Evolutionary conservation across 2,329 filamentous ascomycete genomes (phyloP).

Genomic region (Xylariales sp.): DNA sequence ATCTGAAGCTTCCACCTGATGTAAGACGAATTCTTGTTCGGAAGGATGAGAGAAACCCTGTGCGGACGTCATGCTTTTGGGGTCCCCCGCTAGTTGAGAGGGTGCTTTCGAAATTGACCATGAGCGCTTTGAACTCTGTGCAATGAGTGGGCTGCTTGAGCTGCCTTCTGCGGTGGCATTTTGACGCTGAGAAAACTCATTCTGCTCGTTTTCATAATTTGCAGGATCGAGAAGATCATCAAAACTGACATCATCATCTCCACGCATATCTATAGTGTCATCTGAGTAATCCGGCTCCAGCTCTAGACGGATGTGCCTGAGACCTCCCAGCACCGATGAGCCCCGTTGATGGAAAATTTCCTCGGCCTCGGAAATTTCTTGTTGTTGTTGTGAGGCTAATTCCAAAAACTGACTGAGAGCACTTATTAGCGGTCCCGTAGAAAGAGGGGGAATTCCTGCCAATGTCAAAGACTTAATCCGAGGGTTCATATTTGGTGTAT

Average conservation of each 20-base stretch:
- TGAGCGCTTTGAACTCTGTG: too few species aligned
- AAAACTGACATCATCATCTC: slow-evolving; percentile 32
- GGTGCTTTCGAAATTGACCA: too few species aligned
- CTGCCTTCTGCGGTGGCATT: too few species aligned
- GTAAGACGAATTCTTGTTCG: slow-evolving; percentile 19
- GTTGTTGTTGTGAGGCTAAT: slow-evolving; percentile 44
- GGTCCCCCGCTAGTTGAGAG: too few species aligned
- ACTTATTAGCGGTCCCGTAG: slow-evolving; percentile 44
- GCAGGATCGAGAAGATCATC: slow-evolving; percentile 35
- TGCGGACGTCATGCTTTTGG: too few species aligned
- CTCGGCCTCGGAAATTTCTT: slow-evolving; percentile 30
- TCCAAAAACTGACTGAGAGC: slow-evolving; percentile 43
- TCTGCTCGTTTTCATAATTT: slow-evolving; percentile 15
- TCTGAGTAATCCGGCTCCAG: slow-evolving; percentile 41
- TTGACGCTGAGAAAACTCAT: too few species aligned
- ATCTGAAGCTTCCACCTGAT: slow-evolving; percentile 18
- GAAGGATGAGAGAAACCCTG: slow-evolving; percentile 10
- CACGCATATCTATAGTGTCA: slow-evolving; percentile 24
- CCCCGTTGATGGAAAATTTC: slow-evolving; percentile 24
- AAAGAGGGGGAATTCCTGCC: slow-evolving; percentile 49
- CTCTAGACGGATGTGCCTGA: slow-evolving; percentile 52
- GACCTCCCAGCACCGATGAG: slow-evolving; percentile 41
- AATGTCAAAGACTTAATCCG: slow-evolving; percentile 49
- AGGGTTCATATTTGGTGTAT: slow-evolving; percentile 53
- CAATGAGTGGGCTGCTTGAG: too few species aligned